Evolutionary conservation across 306 rosid genomes (phyloP).

Genomic region (Rubus idaeus): DNA sequence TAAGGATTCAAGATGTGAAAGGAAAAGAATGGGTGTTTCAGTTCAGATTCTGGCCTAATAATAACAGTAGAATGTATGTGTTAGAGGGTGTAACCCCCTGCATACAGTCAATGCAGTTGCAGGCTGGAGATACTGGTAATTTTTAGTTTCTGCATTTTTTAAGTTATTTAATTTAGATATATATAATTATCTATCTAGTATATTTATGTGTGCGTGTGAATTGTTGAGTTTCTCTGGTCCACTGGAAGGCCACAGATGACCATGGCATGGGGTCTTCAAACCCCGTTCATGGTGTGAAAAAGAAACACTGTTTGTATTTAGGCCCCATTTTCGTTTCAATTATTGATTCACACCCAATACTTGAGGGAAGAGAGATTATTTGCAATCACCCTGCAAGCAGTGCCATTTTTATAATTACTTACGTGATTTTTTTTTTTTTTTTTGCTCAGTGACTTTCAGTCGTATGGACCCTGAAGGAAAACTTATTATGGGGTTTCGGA

Average conservation of each 20-base stretch:
- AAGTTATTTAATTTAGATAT: not conserved
- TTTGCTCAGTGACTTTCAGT: constrained; percentile 83
- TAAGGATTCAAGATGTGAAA: constrained; percentile 91
- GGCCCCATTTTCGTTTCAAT: not conserved
- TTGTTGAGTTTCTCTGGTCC: not conserved
- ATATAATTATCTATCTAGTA: not conserved
- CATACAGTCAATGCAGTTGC: constrained; percentile 99
- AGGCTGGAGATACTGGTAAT: constrained; percentile 98
- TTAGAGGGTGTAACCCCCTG: constrained; percentile 99
- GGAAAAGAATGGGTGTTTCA: constrained; percentile 99
- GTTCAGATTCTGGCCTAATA: constrained; percentile 99
- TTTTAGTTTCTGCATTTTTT: constrained; percentile 8
- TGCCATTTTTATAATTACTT: not conserved
- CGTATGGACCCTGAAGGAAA: constrained; percentile 99
- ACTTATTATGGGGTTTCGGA: constrained; percentile 96
- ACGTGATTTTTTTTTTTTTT: not conserved
- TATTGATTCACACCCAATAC: not conserved
- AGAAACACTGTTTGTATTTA: not conserved
- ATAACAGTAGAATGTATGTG: constrained; percentile 99
- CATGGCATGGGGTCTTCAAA: not conserved
- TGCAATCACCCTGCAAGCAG: not conserved
- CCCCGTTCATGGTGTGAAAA: not conserved
- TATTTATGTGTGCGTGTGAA: too few relatives aligned
- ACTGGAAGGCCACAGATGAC: not conserved
- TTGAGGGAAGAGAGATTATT: not conserved